A percentile compares a stretch with the other conserved stretches of the same genome.
Evolutionary conservation across 805 yeast species (phyloP).

Genomic region (Candida tallmaniae): DNA sequence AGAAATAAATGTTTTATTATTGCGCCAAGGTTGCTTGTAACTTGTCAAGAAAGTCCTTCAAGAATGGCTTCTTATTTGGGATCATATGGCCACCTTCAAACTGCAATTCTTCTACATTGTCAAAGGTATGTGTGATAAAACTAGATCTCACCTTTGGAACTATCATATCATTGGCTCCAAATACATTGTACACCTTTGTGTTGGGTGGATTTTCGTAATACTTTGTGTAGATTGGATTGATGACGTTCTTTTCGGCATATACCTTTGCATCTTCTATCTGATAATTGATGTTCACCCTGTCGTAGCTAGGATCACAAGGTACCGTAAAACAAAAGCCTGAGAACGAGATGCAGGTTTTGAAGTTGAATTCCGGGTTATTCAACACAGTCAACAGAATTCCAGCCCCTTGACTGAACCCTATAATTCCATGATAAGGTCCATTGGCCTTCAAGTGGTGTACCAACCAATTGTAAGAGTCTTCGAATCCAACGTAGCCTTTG

Average conservation of each 20-base stretch:
- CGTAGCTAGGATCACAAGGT: slow-evolving; percentile 14
- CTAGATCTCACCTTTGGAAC: slow-evolving; percentile 30
- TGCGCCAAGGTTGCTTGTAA: too few species aligned
- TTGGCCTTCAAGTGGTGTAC: slow-evolving; percentile 23
- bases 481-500: slow-evolving; percentile 23
- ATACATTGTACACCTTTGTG: slow-evolving; percentile 25
- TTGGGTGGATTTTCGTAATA: slow-evolving; percentile 15
- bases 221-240: slow-evolving; percentile 16
- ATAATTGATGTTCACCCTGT: slow-evolving; percentile 13
- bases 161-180: slow-evolving; percentile 27
- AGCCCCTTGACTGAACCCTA: slow-evolving; percentile 43
- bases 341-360: slow-evolving; percentile 22
- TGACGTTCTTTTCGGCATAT: slow-evolving; percentile 15
- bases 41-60: slow-evolving; percentile 14
- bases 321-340: slow-evolving; percentile 35
- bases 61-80: slow-evolving; percentile 21
- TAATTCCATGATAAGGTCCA: slow-evolving; percentile 40
- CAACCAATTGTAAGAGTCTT: slow-evolving; percentile 22
- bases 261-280: slow-evolving; percentile 20
- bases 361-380: slow-evolving; percentile 18
- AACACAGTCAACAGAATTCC: slow-evolving; percentile 29
- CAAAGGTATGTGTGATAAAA: slow-evolving; percentile 19
- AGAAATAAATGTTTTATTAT: too few species aligned
- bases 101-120: slow-evolving; percentile 14
- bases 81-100: slow-evolving; percentile 39